These are phyloP conservation scores for Jamesozyma jinghongensis DNA, from an alignment of 805 yeast genomes.

Conservation along the genomic window DNA sequence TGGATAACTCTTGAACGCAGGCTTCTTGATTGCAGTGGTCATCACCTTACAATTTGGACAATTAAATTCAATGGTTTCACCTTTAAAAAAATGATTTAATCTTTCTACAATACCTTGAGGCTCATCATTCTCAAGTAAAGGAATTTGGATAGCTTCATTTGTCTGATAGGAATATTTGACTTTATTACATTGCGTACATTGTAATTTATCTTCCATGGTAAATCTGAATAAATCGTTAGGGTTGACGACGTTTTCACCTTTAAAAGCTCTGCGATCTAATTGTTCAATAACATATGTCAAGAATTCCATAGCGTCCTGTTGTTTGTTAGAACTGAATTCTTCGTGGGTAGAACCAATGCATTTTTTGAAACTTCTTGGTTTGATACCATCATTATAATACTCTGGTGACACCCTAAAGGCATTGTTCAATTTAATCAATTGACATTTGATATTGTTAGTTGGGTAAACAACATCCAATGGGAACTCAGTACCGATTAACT, in stretches of 20 bases:
- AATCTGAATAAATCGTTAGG: slow-evolving; percentile 58
- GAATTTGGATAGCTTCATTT: slow-evolving; percentile 45
- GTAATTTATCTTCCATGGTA: slow-evolving; percentile 52
- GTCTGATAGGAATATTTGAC: slow-evolving; percentile 50
- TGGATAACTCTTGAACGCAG: slow-evolving; percentile 46
- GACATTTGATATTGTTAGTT: slow-evolving; percentile 58
- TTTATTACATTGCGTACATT: slow-evolving; percentile 44
- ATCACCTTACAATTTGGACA: slow-evolving; percentile 47
- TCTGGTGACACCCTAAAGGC: slow-evolving; percentile 47
- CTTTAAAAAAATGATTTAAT: slow-evolving; percentile 42
- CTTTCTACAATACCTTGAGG: slow-evolving; percentile 34
- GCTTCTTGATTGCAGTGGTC: slow-evolving; percentile 18
- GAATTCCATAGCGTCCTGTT: slow-evolving; percentile 94
- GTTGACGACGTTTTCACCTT: slow-evolving; percentile 16
- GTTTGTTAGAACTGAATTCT: slow-evolving; percentile 80
- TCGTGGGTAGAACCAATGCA: slow-evolving; percentile 68
- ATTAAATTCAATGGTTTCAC: slow-evolving; percentile 52
- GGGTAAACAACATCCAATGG: slow-evolving; percentile 41
- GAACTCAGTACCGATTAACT: slow-evolving; percentile 27
- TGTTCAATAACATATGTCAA: slow-evolving; percentile 57
- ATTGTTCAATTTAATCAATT: slow-evolving; percentile 67
- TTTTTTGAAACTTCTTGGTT: slow-evolving; percentile 67
- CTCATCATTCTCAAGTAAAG: slow-evolving; percentile 46
- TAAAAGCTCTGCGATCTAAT: slow-evolving; percentile 40
- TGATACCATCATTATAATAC: slow-evolving; percentile 64